Evolutionary conservation across 148 eudicot species (phyloP), one percentile per base, ranked within the genome.

Genomic region (Fallopia convolvulus): DNA sequence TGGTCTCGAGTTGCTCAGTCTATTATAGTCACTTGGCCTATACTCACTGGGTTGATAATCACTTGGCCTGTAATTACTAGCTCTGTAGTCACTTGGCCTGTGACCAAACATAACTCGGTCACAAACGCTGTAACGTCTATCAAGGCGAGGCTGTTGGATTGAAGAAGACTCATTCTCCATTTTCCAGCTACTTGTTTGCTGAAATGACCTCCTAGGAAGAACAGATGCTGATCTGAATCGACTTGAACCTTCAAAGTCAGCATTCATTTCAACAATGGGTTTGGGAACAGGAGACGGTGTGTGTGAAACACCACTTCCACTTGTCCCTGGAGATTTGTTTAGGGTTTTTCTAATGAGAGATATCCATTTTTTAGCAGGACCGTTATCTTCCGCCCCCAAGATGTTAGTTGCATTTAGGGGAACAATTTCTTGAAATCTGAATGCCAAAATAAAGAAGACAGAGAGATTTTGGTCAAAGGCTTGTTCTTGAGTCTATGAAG

Each of bases 381-480:
- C 97, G 60, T 92, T 91, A 76, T 95, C 97, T 81, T 95, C 99
- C 14, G 97, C 88, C 7, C 89, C 99, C 26, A 95, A 88, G 56
- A 94, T 92, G 78, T 94, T 94, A 71, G 96, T 96, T 44, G 97
- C 96, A 85, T 92, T 94, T 56, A 94, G 46, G 66, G 99, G 99
- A 77, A 94, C 99, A 60, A 94, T 85, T 79, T 94, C 97, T 84
- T 94, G 99, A 82, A 94, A 94, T 71, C 99, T 94, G 83, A 77
- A 79, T 77, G 26, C 32, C 77, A 60, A 52, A 11, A 70, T 68
- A 52, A 11, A 70, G 21, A 68, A 36, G 3, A 68, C 68, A 36
- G 4, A 41, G 63, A 6, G 8, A 79, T 63, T 58, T 58, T 8
- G 8, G 65, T 58, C 40, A 49, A 39, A 33, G 15, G 18, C 41